These are phyloP conservation scores for Balakata baccata DNA, from an alignment of 345 rosid species.

Conservation along the genomic window DNA sequence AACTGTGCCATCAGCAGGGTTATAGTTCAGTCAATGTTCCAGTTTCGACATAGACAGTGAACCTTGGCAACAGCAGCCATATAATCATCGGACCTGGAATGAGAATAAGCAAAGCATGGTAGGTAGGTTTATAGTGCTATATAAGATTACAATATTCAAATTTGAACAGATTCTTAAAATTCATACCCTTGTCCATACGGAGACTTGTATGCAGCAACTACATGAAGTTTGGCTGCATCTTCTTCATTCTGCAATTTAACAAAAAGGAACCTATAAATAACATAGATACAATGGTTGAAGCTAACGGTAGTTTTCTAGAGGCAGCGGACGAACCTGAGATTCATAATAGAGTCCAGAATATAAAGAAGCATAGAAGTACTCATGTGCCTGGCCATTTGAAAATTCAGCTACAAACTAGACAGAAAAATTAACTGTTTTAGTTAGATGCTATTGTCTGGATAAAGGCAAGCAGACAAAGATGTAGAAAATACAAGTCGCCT, in stretches of 20 bases:
- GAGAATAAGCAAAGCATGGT: background rate
- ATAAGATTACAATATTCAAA: background rate
- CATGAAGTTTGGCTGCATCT: slow-evolving; percentile 59
- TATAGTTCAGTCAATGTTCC: slow-evolving; percentile 40
- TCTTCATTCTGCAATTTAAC: slow-evolving; percentile 49
- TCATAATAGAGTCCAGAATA: slow-evolving; percentile 81
- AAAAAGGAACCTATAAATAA: no score
- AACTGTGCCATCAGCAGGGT: background rate
- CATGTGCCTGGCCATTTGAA: slow-evolving; percentile 46
- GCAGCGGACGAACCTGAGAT: slow-evolving; percentile 51
- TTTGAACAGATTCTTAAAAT: background rate
- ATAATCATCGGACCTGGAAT: slow-evolving; percentile 80
- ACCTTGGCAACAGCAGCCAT: slow-evolving; percentile 89
- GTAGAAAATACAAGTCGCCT: no score
- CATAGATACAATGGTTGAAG: no score
- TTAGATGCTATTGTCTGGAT: background rate
- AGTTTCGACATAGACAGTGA: slow-evolving; percentile 64
- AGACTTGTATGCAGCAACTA: slow-evolving; percentile 56
- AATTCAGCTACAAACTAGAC: slow-evolving; percentile 58
- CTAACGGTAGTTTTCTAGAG: background rate
- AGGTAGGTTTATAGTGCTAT: background rate
- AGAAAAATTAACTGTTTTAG: slow-evolving; percentile 6
- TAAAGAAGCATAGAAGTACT: slow-evolving; percentile 69
- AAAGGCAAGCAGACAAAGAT: background rate
- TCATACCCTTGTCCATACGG: slow-evolving; percentile 75